Conservation (phyloP, 331 rosid genomes). For the Rosa hybrid region DNA sequence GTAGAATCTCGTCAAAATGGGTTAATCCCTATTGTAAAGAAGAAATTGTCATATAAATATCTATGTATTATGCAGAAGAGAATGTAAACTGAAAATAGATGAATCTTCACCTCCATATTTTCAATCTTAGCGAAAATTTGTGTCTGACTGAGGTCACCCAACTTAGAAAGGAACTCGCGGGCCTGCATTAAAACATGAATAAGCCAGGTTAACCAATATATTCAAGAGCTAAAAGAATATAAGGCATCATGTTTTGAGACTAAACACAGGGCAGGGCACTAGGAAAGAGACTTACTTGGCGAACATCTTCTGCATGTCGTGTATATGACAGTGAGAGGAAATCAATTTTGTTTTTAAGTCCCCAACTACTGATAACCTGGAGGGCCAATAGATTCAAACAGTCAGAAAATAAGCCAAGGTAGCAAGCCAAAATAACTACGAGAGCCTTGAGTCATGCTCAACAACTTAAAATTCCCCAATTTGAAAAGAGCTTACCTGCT, state of each 20-base stretch:
- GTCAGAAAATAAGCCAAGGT: not conserved
- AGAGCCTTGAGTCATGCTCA: not conserved
- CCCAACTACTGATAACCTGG: constrained; percentile 94
- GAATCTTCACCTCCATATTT: constrained; percentile 71
- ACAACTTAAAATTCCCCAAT: constrained; percentile 4
- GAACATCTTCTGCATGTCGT: constrained; percentile 97
- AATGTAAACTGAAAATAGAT: constrained; percentile 16
- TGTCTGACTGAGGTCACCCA: constrained; percentile 90
- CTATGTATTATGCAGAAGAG: not conserved
- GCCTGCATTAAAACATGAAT: constrained; percentile 55
- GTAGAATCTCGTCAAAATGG: constrained; percentile 94
- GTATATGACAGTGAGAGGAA: constrained; percentile 93
- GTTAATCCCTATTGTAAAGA: constrained; percentile 67
- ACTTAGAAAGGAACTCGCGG: constrained; percentile 76
- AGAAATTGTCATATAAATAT: not conserved
- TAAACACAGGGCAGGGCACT: constrained; percentile 14
- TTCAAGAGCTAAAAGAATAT: constrained; percentile 17
- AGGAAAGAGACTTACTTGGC: constrained; percentile 54
- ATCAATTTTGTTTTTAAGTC: constrained; percentile 87
- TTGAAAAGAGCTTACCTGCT: constrained; percentile 56
- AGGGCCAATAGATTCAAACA: constrained; percentile 13
- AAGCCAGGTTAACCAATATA: constrained; percentile 17
- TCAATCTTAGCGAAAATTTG: constrained; percentile 97
- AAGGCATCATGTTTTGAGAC: constrained; percentile 8
- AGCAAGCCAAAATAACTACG: not conserved